Base-by-base conservation (phyloP, 164 flowering plant species). In the Chimonanthus salicifolius region DNA sequence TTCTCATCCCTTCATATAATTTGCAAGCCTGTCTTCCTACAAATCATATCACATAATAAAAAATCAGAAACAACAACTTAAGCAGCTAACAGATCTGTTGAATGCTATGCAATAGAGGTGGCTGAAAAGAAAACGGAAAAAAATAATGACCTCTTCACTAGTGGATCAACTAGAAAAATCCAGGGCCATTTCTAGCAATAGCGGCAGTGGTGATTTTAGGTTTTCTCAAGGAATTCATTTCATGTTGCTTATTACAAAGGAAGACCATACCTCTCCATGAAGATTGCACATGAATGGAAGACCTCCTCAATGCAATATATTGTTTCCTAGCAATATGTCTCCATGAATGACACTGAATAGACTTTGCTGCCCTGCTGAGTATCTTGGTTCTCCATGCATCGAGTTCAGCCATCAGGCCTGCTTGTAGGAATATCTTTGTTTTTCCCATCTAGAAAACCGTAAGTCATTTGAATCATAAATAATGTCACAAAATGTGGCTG, bases 11-110 rank as follows among this genome's bases (percentile, higher is more conserved):
- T 67, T 82, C 86, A 80, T 77, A 89, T 60, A 76, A 49, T 74
- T 85, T 84, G 78, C 89, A 81, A 74, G 97, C 94, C 76, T 87
- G 64, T 68, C 76, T 85, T 78, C 94, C 97, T 93, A 77, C 63
- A 77, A 66, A 44, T 43, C 47, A 46, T 11, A 66, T 66, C 11
- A 66, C 7, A 4, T 15, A 33, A 16, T 44, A 45, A 43, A 66
- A 66, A 66, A 44, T 44, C 44, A 66, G 44, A 66, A 66, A 44
- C 68, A 44, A 46, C 48, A 44, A 6, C 49, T 3, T 20, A 33
- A 33, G 33, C 46, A 20, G 33, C 11, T 18, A 18, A 7, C 33
- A 20, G 33, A 63, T 66, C 21, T 62, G 6, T 65, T 65, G 68
- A 66, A n/a, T 66, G 16, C 66, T 44, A n/a, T 0, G 13, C 49